These are phyloP conservation scores for Alternaria novae-zelandiae DNA, from an alignment of 2,329 filamentous ascomycete species.

Conservation along the genomic window DNA sequence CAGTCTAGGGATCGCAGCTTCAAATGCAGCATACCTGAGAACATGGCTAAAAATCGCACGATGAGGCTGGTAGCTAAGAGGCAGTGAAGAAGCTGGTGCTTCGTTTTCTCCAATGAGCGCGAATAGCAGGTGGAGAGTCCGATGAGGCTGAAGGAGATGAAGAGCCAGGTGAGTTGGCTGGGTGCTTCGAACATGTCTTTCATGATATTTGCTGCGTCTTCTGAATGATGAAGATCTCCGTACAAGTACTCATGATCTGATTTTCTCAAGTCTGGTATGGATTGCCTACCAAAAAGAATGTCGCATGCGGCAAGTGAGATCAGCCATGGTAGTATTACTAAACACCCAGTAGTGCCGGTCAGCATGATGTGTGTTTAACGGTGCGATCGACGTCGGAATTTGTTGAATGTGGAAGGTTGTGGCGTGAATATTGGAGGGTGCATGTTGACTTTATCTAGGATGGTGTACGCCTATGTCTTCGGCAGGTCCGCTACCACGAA, in stretches of 20 bases:
- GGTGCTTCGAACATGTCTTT: background rate
- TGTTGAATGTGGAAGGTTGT: background rate
- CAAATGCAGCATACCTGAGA: background rate
- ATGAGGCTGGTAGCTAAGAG: background rate
- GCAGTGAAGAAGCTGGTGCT: background rate
- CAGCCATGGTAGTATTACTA: background rate
- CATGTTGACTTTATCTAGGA: background rate
- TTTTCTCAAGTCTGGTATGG: background rate
- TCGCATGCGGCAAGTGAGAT: background rate
- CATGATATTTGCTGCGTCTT: background rate
- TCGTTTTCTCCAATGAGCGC: background rate
- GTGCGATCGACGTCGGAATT: background rate
- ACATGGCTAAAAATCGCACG: background rate
- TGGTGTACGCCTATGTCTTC: background rate
- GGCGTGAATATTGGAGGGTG: background rate
- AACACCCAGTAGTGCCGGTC: background rate
- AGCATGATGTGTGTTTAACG: background rate
- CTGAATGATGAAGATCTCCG: background rate
- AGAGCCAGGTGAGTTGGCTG: background rate
- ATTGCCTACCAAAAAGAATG: background rate
- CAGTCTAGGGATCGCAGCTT: background rate
- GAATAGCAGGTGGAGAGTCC: background rate
- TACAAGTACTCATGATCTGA: background rate
- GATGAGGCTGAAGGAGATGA: background rate
- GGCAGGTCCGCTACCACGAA: background rate